Conservation (phyloP, 805 yeast species). For the Spathaspora passalidarum region DNA sequence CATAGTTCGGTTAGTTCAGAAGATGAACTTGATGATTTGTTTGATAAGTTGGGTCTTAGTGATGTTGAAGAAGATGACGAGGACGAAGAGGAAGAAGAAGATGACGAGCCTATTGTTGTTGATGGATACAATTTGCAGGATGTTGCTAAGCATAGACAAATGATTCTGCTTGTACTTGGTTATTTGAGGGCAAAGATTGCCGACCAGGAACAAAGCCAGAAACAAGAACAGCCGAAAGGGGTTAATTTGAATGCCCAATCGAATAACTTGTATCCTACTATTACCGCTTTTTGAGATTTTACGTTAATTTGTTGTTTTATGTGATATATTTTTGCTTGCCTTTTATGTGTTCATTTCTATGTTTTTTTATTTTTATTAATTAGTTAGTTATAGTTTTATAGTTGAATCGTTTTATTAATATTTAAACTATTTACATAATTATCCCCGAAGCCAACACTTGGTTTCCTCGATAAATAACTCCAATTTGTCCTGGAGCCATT, state of each 20-base stretch:
- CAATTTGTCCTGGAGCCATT: slow-evolving; percentile 85
- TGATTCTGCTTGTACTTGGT: slow-evolving; percentile 31
- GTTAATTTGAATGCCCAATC: slow-evolving; percentile 1
- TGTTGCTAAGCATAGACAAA: slow-evolving; percentile 34
- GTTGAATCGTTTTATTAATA: neutral
- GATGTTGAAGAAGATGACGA: slow-evolving; percentile 6
- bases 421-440: slow-evolving; percentile 10
- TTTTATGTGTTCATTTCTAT: neutral
- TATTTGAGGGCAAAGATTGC: slow-evolving; percentile 21
- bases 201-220: slow-evolving; percentile 8
- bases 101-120: slow-evolving; percentile 9
- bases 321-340: neutral
- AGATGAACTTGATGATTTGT: slow-evolving; percentile 9
- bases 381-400: neutral
- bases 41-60: slow-evolving; percentile 6
- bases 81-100: slow-evolving; percentile 8
- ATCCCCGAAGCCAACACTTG: slow-evolving; percentile 60
- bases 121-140: slow-evolving; percentile 20
- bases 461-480: slow-evolving; percentile 68
- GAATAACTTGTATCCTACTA: slow-evolving; percentile 35
- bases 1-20: slow-evolving; percentile 3
- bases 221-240: neutral
- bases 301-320: slow-evolving; percentile 1
- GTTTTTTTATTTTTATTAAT: neutral
- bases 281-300: slow-evolving; percentile 35